Percentiles rank a stretch among this genome's conserved stretches.
phyloP scores from a whole-genome alignment of 2,329 filamentous ascomycete genomes.

The Orbilia oligospora region DNA sequence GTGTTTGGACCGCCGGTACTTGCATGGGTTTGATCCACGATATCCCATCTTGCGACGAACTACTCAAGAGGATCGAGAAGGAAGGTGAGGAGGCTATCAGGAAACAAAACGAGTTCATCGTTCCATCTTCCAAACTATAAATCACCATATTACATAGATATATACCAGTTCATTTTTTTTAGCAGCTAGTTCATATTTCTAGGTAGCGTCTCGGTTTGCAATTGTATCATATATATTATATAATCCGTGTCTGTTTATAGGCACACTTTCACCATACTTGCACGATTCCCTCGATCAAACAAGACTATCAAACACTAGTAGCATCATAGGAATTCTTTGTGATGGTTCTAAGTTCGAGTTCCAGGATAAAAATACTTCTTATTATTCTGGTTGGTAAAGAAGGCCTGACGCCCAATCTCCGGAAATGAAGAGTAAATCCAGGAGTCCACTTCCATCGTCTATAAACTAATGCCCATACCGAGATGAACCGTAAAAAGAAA shows the following conservation, averaged over 20 bases:
- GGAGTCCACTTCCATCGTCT: conserved; percentile 24
- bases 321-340: no score
- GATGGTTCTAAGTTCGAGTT: background rate
- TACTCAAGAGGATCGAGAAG: conserved; percentile 81
- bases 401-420: conserved; percentile 18
- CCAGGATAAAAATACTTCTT: background rate
- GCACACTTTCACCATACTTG: background rate
- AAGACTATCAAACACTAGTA: background rate
- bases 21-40: conserved; percentile 92
- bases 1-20: conserved; percentile 97
- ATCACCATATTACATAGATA: conserved; percentile 18
- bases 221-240: conserved; percentile 32
- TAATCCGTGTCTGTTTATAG: conserved; percentile 1
- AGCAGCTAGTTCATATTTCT: conserved; percentile 14
- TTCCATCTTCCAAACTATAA: conserved; percentile 74
- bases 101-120: conserved; percentile 73
- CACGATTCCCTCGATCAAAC: background rate
- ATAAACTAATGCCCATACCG: conserved; percentile 19
- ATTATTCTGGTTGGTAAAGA: conserved; percentile 9
- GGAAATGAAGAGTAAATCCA: background rate
- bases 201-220: conserved; percentile 15
- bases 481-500: conserved; percentile 1
- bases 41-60: conserved; percentile 80
- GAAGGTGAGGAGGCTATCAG: conserved; percentile 79
- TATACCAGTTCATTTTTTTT: conserved; percentile 7